Percentiles rank a stretch among this genome's conserved stretches.
Evolutionary conservation across 1,284 basidiomycete species (phyloP).

Genomic region (Pyrrhoderma lamaoense): DNA sequence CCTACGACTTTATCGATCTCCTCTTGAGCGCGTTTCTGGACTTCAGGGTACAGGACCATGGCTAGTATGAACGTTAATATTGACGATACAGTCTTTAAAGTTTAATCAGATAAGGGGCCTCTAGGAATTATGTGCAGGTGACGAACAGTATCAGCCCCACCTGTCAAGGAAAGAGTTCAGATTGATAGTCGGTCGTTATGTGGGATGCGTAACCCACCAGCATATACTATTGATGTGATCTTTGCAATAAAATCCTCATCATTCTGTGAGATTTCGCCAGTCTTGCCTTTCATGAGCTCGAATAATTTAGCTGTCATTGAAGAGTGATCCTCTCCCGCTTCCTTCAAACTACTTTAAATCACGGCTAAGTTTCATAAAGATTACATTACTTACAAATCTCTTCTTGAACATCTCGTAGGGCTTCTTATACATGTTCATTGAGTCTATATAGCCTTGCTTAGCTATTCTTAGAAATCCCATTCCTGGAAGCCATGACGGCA

Average conservation of each 20-base stretch:
- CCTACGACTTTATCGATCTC: slow-evolving; percentile 24
- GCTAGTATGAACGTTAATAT: slow-evolving; percentile 1
- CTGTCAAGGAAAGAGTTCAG: slow-evolving; percentile 1
- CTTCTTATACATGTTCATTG: slow-evolving; percentile 6
- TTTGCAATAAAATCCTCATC: slow-evolving; percentile 10
- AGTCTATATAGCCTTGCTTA: slow-evolving; percentile 37
- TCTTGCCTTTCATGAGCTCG: neutral
- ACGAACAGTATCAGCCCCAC: slow-evolving; percentile 18
- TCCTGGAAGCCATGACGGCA: slow-evolving; percentile 21
- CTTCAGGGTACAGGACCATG: slow-evolving; percentile 17
- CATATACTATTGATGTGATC: neutral
- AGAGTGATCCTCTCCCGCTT: neutral
- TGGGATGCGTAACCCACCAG: neutral
- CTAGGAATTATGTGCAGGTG: neutral
- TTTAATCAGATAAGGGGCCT: no score
- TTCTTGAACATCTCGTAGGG: slow-evolving; percentile 9
- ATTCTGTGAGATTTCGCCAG: neutral
- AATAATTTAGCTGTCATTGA: slow-evolving; percentile 8
- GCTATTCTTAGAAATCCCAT: slow-evolving; percentile 35
- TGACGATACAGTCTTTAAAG: neutral
- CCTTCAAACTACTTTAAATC: no score
- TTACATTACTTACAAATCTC: slow-evolving; percentile 10
- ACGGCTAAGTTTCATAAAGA: no score
- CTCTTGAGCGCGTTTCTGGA: slow-evolving; percentile 18
- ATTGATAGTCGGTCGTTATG: neutral